phyloP scores from a whole-genome alignment of 1,139 yeast species.

The Geotrichum phurueaensis region DNA sequence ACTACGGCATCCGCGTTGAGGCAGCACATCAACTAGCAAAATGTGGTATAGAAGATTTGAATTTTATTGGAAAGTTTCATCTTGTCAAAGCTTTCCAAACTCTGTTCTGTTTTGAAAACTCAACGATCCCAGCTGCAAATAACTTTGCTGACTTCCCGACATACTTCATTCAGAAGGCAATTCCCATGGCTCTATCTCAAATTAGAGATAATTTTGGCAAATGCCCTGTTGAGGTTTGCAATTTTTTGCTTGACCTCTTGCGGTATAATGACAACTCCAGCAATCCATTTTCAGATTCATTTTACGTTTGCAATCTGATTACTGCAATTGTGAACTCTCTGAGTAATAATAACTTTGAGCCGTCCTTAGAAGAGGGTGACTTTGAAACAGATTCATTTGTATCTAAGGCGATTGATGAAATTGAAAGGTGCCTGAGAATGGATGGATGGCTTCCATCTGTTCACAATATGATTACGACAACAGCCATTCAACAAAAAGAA shows the following conservation, averaged over 20 bases:
- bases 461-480: constrained; percentile 51
- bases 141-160: constrained; percentile 65
- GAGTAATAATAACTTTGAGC: constrained; percentile 22
- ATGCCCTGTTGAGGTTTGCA: constrained; percentile 59
- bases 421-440: constrained; percentile 68
- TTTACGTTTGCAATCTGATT: constrained; percentile 57
- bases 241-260: constrained; percentile 62
- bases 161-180: constrained; percentile 64
- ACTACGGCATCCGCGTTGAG: constrained; percentile 80
- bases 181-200: constrained; percentile 56
- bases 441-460: constrained; percentile 85
- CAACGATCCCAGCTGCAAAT: constrained; percentile 68
- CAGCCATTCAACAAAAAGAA: constrained; percentile 55
- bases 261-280: constrained; percentile 81
- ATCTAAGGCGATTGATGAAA: constrained; percentile 48
- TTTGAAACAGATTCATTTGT: constrained; percentile 37
- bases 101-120: constrained; percentile 65
- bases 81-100: constrained; percentile 63
- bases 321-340: constrained; percentile 49
- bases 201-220: constrained; percentile 60
- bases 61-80: constrained; percentile 68
- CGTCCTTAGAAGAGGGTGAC: constrained; percentile 18
- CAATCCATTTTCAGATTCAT: constrained; percentile 70
- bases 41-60: constrained; percentile 55
- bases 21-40: constrained; percentile 77